Evolutionary conservation across 169 alveolate species (phyloP), one percentile per base, ranked within the genome.

Genomic region (Cyclospora cayetanensis): DNA sequence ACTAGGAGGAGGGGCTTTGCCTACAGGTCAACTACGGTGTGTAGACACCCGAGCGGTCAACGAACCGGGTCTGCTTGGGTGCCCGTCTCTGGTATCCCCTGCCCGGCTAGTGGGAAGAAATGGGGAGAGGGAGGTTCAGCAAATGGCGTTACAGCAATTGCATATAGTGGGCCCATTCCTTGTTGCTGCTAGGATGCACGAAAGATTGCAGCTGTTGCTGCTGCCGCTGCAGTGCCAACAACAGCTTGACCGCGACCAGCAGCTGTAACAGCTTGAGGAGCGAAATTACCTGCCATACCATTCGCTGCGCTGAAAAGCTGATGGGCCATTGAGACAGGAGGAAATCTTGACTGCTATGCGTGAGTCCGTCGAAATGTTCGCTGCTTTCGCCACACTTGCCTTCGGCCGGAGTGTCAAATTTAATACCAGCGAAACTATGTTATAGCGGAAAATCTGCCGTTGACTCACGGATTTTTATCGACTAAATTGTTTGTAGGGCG

Each of bases 41-140:
- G 42, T 74, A 74, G 85, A 74, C 85, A 74, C 85, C 85, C 85
- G 85, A 74, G 85, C 85, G 25, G 85, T 74, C 25, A 74, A 74
- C 85, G 42, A 55, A 9, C 85, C 85, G 42, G 85, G 85, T 55
- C 65, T 41, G 27, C 85, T 74, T 39, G 85, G 85, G 85, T 55
- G 65, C 85, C 85, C 85, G 41, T 74, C 85, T 4, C 85, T 15
- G 55, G 65, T 74, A 41, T 74, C 85, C 25, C 85, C 65, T 42
- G 34, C 85, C 35, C 42, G 85, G 85, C 65, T 74, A 18, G 65
- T 42, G 12, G 85, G 85, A 41, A 25, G 63, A 20, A 41, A 15
- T 7, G 35, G 22, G 37, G 85, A 25, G 29, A 31, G 2, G 65
- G 42, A 39, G 20, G 42, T 74, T 55, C 85, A 74, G 63, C 85